These are phyloP conservation scores for Lophiostoma macrostomum DNA, from an alignment of 495 filamentous ascomycete genomes.

Conservation along the genomic window DNA sequence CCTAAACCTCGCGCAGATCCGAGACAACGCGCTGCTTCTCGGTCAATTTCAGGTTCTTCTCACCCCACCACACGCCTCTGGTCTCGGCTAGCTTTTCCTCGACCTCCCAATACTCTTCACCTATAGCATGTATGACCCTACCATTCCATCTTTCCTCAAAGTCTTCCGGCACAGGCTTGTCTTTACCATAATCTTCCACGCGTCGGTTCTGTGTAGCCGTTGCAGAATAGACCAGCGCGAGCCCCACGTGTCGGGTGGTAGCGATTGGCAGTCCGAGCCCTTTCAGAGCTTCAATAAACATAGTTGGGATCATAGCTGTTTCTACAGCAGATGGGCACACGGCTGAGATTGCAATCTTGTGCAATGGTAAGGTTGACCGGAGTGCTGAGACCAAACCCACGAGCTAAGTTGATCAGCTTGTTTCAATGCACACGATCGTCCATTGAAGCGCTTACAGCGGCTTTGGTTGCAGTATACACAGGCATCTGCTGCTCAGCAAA, in stretches of 20 bases:
- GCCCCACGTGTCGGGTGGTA: neutral
- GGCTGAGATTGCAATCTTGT: too few species aligned
- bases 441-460: too few species aligned
- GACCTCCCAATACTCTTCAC: neutral
- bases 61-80: neutral
- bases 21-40: neutral
- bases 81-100: neutral
- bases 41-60: neutral
- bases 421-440: too few species aligned
- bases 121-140: neutral
- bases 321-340: too few species aligned
- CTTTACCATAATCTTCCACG: neutral
- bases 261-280: neutral
- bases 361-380: too few species aligned
- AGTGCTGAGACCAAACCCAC: too few species aligned
- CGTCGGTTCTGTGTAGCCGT: neutral
- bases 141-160: neutral
- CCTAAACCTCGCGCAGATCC: too few species aligned
- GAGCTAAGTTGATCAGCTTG: too few species aligned
- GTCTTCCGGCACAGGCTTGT: neutral
- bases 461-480: neutral
- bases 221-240: neutral
- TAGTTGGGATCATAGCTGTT: too few species aligned
- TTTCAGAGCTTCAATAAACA: too few species aligned
- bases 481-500: neutral